Evolutionary conservation across 108 stramenopile genomes (phyloP).

Genomic region (Nitzschia putrida): DNA sequence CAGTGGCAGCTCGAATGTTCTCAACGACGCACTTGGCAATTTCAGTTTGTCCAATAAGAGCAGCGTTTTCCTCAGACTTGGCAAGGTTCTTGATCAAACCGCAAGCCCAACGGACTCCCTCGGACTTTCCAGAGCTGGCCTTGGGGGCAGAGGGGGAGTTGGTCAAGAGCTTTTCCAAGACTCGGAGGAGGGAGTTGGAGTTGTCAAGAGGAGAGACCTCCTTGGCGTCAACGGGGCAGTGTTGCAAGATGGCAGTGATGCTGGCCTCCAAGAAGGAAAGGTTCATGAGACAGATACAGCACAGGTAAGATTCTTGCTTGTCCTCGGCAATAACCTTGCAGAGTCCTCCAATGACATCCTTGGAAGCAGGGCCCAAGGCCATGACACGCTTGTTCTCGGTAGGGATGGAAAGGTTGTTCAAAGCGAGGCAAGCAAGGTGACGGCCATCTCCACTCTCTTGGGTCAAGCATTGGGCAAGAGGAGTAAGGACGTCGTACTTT

Average conservation of each 20-base stretch:
- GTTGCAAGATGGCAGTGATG: conserved; percentile 85
- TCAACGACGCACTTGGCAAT: conserved; percentile 87
- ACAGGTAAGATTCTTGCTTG: conserved; percentile 90
- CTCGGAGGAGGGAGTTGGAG: conserved; percentile 79
- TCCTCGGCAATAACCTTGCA: conserved; percentile 91
- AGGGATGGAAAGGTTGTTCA: conserved; percentile 92
- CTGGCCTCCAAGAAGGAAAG: conserved; percentile 90
- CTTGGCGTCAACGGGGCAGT: conserved; percentile 74
- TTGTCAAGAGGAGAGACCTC: conserved; percentile 72
- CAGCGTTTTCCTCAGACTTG: conserved; percentile 85
- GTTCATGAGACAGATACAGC: conserved; percentile 94
- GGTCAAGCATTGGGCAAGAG: conserved; percentile 85
- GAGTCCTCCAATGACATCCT: conserved; percentile 85
- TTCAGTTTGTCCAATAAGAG: conserved; percentile 84
- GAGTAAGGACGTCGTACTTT: conserved; percentile 87
- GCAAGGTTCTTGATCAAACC: conserved; percentile 93
- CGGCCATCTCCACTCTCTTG: conserved; percentile 88
- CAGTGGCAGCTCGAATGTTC: conserved; percentile 77
- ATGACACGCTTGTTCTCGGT: conserved; percentile 93
- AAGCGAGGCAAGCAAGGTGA: conserved; percentile 85
- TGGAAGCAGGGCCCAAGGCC: conserved; percentile 83
- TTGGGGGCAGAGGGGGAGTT: conserved; percentile 89
- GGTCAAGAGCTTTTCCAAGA: conserved; percentile 79
- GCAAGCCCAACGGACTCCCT: conserved; percentile 92
- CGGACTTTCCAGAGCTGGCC: conserved; percentile 87